Evolutionary conservation across 805 yeast genomes (phyloP), one percentile per base, ranked within the genome.

Genomic region (Hanseniaspora lindneri): DNA sequence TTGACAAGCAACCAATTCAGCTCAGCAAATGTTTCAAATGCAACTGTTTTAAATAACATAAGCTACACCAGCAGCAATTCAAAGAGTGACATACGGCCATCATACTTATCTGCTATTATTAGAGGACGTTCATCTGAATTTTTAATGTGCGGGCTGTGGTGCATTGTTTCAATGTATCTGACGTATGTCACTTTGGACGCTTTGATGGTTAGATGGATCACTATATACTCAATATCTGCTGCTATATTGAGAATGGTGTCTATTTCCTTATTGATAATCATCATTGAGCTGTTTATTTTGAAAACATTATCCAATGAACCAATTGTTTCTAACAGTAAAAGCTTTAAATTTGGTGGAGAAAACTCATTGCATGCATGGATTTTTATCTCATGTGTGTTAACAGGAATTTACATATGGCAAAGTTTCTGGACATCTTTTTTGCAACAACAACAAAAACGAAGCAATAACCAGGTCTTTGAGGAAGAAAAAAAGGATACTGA

Each of bases 331-430:
- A 20, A 17, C 11, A 21, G 21, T 14, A 37, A 37, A 13, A 32
- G 23, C 5, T 46, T 46, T 14, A 46, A 46, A 43, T 80, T 83
- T 41, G 77, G 82, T 39, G 76, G 78, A 52, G 74, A 77, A 52
- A 81, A 83, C 61, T 77, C 83, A 36, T 65, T 89, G 52, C 95
- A 88, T 55, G 82, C 89, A 9, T 89, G 97, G 96, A 83, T 89
- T 24, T 61, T 87, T 34, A 83, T 86, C n/a, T 79, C 94, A 44
- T 85, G 95, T 61, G 73, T 82, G 9, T 69, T 86, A 44, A 89
- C 97, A 0, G 69, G 77, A 16, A 76, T 83, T 6, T 89, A 80
- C 66, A 87, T 83, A 39, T 71, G 80, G 54, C 97, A 89, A 64
- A 86, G 82, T 60, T 89, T 87, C 60, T 80, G 87, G 54, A 87